Conservation (phyloP, 1,284 basidiomycete species). For the Pyrrhoderma noxium region DNA sequence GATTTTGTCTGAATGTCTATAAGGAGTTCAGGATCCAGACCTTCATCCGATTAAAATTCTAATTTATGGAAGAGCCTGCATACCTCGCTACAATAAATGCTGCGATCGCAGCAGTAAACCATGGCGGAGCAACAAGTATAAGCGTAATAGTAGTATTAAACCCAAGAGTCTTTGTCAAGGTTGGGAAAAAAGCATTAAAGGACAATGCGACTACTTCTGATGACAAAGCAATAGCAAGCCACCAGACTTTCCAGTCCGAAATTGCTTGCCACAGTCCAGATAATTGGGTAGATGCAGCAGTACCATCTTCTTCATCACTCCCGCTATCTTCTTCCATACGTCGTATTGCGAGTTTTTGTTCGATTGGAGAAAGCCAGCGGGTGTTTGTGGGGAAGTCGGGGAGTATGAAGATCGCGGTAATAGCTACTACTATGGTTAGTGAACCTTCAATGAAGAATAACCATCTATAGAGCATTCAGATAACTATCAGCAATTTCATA, state of each 20-base stretch:
- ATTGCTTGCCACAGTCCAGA: slow-evolving; percentile 31
- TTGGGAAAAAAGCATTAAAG: slow-evolving; percentile 30
- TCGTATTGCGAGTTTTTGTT: slow-evolving; percentile 34
- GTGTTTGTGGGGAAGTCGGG: slow-evolving; percentile 33
- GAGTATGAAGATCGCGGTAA: slow-evolving; percentile 28
- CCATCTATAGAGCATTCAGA: slow-evolving; percentile 20
- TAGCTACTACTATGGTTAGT: slow-evolving; percentile 12
- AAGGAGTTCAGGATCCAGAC: not conserved
- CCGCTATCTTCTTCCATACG: slow-evolving; percentile 38
- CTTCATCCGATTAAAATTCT: not conserved
- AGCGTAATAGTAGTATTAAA: slow-evolving; percentile 23
- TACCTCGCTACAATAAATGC: slow-evolving; percentile 17
- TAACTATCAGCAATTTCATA: slow-evolving; percentile 20
- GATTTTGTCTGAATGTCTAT: slow-evolving; percentile 29
- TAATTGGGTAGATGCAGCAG: not conserved
- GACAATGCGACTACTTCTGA: slow-evolving; percentile 24
- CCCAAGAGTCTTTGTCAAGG: slow-evolving; percentile 23
- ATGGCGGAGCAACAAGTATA: slow-evolving; percentile 23
- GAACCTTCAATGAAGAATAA: slow-evolving; percentile 15
- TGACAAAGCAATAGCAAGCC: slow-evolving; percentile 19
- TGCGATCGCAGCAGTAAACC: slow-evolving; percentile 13
- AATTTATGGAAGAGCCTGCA: not conserved
- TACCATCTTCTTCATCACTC: slow-evolving; percentile 19
- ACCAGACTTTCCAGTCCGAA: slow-evolving; percentile 37
- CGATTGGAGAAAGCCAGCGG: slow-evolving; percentile 24